These are phyloP conservation scores for Diaporthe sp. DNA, from an alignment of 2,329 filamentous ascomycete genomes.

Conservation along the genomic window DNA sequence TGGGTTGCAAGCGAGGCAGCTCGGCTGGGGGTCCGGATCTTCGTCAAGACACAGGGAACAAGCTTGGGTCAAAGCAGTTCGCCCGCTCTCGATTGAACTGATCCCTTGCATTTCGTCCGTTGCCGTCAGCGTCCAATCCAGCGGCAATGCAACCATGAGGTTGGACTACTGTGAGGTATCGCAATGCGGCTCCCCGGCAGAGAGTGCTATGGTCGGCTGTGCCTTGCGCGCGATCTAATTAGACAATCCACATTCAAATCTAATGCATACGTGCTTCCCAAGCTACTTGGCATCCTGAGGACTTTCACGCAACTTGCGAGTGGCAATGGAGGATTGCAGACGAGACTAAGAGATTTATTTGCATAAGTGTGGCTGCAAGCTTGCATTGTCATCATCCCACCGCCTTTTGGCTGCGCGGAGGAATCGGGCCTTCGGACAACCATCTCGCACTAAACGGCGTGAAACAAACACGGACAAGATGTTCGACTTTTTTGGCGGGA, in stretches of 20 bases:
- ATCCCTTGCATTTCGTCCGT: neutral
- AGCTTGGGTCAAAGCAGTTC: neutral
- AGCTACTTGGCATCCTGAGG: neutral
- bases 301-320: neutral
- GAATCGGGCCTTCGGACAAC: slow-evolving; percentile 5
- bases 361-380: slow-evolving; percentile 27
- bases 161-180: neutral
- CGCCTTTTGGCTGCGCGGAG: slow-evolving; percentile 20
- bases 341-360: neutral
- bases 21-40: slow-evolving; percentile 12
- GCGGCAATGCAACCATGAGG: slow-evolving; percentile 12
- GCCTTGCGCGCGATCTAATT: slow-evolving; percentile 14
- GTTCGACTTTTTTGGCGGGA: neutral
- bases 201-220: neutral
- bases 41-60: slow-evolving; percentile 3
- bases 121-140: neutral
- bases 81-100: neutral
- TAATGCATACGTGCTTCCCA: slow-evolving; percentile 2
- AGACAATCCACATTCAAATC: slow-evolving; percentile 16
- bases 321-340: neutral
- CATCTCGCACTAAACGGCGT: slow-evolving; percentile 11
- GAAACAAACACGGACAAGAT: slow-evolving; percentile 20
- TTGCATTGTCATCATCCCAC: slow-evolving; percentile 26
- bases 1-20: neutral
- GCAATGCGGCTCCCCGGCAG: slow-evolving; percentile 20